Base-by-base conservation (phyloP, 495 filamentous ascomycete genomes). In the Podospora tetraspora region DNA sequence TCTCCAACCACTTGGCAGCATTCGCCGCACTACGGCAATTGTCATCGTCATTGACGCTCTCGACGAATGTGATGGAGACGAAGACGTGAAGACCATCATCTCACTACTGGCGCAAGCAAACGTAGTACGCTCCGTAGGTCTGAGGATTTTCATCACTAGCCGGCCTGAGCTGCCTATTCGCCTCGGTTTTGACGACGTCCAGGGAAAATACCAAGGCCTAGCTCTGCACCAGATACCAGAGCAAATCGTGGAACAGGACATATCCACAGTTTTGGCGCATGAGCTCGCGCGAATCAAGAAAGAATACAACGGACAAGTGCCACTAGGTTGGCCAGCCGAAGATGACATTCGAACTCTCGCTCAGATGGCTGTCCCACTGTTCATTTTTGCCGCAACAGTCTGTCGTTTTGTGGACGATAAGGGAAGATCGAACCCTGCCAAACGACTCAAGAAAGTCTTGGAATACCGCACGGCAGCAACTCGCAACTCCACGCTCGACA, bases 21-120 rank as follows among this genome's bases (percentile, higher is more conserved):
- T 66, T 52, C 64, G 57, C 30, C 52, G 57, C n/a, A 37, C 5
- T 22, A 23, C 43, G 9, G 62, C 63, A 13, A 21, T 77, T 12
- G 66, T 81, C 19, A 74, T 86, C 16, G 77, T 86, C 19, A 73
- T 87, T 30, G 84, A 87, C 68, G 84, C 84, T 63, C 75, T 87
- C 21, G 85, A 86, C 62, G 83, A 86, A 68, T 87, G 82, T 67
- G 80, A 81, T 1, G 24, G 69, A 8, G 78, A 84, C 16, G 52
- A 78, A 21, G 78, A 84, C 66, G 68, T 83, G 0, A 68, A 64
- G 70, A 62, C 43, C 10, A 75, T 86, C 32, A 73, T 87, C 32
- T 66, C 59, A 4, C 64, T 84, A 1, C 67, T 84, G 1, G 66
- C 77, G 21, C 58, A 66, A 22, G 66, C 72, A 58, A 68, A 74